A percentile compares a stretch with the other conserved stretches of the same genome.
phyloP scores from a whole-genome alignment of 148 eudicot genomes.

The Silene latifolia region DNA sequence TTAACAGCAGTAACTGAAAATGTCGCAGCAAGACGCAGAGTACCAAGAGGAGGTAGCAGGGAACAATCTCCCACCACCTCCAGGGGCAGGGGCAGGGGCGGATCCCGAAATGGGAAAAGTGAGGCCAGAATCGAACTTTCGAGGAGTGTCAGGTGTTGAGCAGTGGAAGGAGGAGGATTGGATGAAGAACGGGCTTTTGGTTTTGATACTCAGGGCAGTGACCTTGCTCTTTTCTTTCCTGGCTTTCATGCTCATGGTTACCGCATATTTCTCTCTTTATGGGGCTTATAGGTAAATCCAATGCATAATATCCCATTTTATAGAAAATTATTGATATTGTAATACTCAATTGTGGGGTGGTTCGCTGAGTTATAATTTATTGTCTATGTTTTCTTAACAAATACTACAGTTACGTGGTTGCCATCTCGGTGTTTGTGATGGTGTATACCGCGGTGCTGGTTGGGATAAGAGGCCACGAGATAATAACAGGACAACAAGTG shows the following conservation, averaged over 20 bases:
- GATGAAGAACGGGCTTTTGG: slow-evolving; percentile 39
- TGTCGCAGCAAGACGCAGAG: not conserved
- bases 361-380: too few relatives aligned
- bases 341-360: too few relatives aligned
- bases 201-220: slow-evolving; percentile 32
- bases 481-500: slow-evolving; percentile 32
- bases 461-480: slow-evolving; percentile 45
- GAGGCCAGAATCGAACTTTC: slow-evolving; percentile 28
- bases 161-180: slow-evolving; percentile 50
- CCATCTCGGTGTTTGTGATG: slow-evolving; percentile 57
- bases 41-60: not conserved
- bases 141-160: slow-evolving; percentile 23
- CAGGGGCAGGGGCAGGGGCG: not conserved
- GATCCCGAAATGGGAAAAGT: slow-evolving; percentile 21
- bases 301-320: too few relatives aligned
- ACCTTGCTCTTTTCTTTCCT: slow-evolving; percentile 51
- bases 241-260: slow-evolving; percentile 58
- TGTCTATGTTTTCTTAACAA: not conserved
- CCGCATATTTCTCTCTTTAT: slow-evolving; percentile 30
- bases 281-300: slow-evolving; percentile 36
- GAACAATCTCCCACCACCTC: slow-evolving; percentile 13
- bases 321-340: too few relatives aligned
- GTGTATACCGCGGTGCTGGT: slow-evolving; percentile 53
- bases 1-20: not conserved
- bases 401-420: slow-evolving; percentile 50